Evolutionary conservation across 805 yeast genomes (phyloP).

Genomic region (Wickerhamomyces pijperi): DNA sequence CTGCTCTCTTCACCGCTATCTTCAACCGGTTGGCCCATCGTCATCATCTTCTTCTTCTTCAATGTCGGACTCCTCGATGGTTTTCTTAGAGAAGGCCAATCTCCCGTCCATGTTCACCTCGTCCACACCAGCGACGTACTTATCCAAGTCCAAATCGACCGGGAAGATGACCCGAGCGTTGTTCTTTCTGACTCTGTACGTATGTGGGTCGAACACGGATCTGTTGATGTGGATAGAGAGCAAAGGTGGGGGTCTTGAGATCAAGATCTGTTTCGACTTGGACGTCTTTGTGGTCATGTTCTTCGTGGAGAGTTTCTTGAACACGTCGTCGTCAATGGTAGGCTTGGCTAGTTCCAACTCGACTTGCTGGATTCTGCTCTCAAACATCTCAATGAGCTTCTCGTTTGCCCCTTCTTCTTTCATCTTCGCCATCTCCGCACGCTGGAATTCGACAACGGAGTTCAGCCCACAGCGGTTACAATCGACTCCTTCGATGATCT

Average conservation of each 20-base stretch:
- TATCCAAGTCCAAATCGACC: constrained; percentile 49
- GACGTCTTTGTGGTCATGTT: constrained; percentile 64
- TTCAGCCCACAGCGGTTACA: constrained; percentile 84
- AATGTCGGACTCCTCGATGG: constrained; percentile 11
- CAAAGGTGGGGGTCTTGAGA: constrained; percentile 75
- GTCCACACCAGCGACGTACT: constrained; percentile 56
- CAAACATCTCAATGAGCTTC: constrained; percentile 25
- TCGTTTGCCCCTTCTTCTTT: constrained; percentile 13
- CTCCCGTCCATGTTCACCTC: constrained; percentile 77
- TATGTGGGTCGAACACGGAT: constrained; percentile 81
- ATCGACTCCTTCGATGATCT: constrained; percentile 84
- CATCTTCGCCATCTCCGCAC: constrained; percentile 24
- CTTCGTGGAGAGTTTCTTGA: constrained; percentile 61
- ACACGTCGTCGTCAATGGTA: constrained; percentile 70
- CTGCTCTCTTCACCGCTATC: constrained; percentile 6
- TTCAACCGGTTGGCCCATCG: constrained; percentile 1
- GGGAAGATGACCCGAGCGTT: constrained; percentile 78
- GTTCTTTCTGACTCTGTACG: constrained; percentile 77
- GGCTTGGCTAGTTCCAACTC: constrained; percentile 47
- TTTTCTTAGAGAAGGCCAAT: constrained; percentile 50
- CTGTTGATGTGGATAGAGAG: constrained; percentile 83
- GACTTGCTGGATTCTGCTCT: constrained; percentile 35
- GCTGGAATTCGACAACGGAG: constrained; percentile 43
- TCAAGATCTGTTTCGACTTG: constrained; percentile 74
- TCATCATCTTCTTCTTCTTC: constrained; percentile 9